Evolutionary conservation across 1,284 basidiomycete genomes (phyloP).

Genomic region (Apiotrichum laibachii): DNA sequence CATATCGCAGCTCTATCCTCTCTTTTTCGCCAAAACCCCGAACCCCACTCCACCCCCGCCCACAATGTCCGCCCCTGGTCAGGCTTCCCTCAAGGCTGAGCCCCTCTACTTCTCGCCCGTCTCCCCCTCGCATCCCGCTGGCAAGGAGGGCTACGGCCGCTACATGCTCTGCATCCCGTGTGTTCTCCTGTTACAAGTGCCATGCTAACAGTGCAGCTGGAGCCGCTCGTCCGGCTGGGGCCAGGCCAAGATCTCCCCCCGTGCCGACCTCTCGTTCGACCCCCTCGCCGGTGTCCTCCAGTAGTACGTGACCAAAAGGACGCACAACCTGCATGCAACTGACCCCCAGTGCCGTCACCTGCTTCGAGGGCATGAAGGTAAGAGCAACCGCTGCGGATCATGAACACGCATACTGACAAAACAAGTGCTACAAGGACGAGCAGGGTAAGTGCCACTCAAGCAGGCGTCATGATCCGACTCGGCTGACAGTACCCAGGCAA

Average conservation of each 20-base stretch:
- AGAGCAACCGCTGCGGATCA: constrained; percentile 6
- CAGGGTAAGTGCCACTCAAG: constrained; percentile 15
- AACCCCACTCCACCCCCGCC: not conserved
- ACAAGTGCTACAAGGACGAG: constrained; percentile 47
- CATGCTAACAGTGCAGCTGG: constrained; percentile 37
- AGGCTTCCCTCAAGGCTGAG: constrained; percentile 31
- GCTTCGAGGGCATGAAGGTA: constrained; percentile 52
- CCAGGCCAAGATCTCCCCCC: constrained; percentile 41
- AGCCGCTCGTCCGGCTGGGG: constrained; percentile 40
- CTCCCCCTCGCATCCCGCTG: constrained; percentile 28
- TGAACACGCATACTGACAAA: not conserved
- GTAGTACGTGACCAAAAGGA: constrained; percentile 25
- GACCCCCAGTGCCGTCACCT: constrained; percentile 36
- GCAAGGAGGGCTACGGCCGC: constrained; percentile 23
- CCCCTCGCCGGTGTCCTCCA: constrained; percentile 46
- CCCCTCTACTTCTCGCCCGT: constrained; percentile 43
- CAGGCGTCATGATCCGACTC: too few species aligned
- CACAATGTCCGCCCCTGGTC: constrained; percentile 9
- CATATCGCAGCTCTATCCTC: not conserved
- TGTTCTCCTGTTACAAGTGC: constrained; percentile 17
- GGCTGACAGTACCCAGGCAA: constrained; percentile 23
- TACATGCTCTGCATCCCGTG: constrained; percentile 42
- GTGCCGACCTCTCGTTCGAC: constrained; percentile 39
- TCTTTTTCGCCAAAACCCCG: not conserved
- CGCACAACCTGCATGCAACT: not conserved